Conservation (phyloP, 169 alveolate genomes). For the Babesia bovis region DNA sequence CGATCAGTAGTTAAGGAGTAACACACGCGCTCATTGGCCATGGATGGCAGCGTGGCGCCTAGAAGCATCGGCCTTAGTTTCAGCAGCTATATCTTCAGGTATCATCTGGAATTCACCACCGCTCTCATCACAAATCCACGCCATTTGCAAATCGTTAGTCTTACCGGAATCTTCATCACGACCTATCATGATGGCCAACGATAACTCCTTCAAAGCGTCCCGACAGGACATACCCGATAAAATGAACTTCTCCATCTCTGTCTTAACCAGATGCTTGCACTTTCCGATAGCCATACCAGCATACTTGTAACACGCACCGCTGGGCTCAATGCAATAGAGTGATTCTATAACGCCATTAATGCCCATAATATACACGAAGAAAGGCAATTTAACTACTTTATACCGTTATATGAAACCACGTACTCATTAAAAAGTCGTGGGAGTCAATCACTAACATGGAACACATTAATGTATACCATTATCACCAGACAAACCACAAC, state of each 20-base stretch:
- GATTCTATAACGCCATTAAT: conserved; percentile 69
- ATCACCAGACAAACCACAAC: no score
- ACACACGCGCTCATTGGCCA: conserved; percentile 21
- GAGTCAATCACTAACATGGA: no score
- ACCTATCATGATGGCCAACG: conserved; percentile 46
- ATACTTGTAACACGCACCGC: conserved; percentile 91
- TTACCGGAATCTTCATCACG: conserved; percentile 62
- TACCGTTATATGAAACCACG: no score
- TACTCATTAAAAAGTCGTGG: no score
- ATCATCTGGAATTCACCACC: conserved; percentile 30
- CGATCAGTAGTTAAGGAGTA: no score
- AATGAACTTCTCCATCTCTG: conserved; percentile 88
- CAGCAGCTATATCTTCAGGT: conserved; percentile 43
- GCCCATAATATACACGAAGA: no score
- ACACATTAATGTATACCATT: no score
- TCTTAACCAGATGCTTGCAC: conserved; percentile 90
- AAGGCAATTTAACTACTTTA: no score
- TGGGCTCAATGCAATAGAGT: conserved; percentile 87
- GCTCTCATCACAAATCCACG: conserved; percentile 64
- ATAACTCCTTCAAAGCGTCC: conserved; percentile 54
- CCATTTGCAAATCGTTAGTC: conserved; percentile 60
- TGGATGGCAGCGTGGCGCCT: conserved; percentile 15
- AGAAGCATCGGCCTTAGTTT: conserved; percentile 50
- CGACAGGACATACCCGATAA: conserved; percentile 40
- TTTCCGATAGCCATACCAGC: conserved; percentile 92